Evolutionary conservation across 164 flowering plant genomes (phyloP), one percentile per base, ranked within the genome.

Genomic region (Platanus orientalis): DNA sequence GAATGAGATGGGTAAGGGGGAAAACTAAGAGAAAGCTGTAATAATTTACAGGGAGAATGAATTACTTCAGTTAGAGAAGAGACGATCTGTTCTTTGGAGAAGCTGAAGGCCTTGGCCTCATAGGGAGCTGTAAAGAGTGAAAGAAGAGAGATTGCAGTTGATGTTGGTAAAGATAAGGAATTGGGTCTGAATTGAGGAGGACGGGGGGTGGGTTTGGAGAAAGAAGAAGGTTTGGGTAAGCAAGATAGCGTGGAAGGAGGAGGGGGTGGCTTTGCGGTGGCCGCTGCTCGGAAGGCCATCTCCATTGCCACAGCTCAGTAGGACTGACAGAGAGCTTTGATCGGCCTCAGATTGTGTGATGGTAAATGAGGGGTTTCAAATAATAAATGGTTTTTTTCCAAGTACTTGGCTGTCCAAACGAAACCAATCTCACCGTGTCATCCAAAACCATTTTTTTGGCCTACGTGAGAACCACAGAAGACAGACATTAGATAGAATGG

Each of bases 71-170:
- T 82, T 65, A 92, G 76, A 29, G 94, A 78, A 6, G 88, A 82
- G 73, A 83, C 83, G 52, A 92, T 83, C 73, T 92, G 83, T 47
- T 92, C 97, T 62, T 86, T 89, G 72, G 87, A 59, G 58, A 90
- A 56, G 57, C 66, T 65, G 60, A 80, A 59, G 53, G 97, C 96
- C 32, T 75, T 80, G 68, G 94, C 86, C 29, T 84, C 88, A 69
- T 45, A 25, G 19, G 87, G 78, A 57, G 84, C 52, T 7, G 86
- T 39, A 62, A 81, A 71, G 68, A 89, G 80, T 57, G 83, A 71
- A 53, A 84, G 52, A 5, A 85, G 73, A 56, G 90, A 81, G 58
- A 84, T 20, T 17, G 80, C 42, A 12, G 83, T 75, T 20, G 86
- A 73, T 13, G 87, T 64, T 21, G 89, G 66, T 17, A 66, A 39